Percentiles rank a stretch among this genome's conserved stretches.
These are phyloP conservation scores for Corinectria fuckeliana DNA, from an alignment of 2,329 filamentous ascomycete genomes.

Conservation along the genomic window DNA sequence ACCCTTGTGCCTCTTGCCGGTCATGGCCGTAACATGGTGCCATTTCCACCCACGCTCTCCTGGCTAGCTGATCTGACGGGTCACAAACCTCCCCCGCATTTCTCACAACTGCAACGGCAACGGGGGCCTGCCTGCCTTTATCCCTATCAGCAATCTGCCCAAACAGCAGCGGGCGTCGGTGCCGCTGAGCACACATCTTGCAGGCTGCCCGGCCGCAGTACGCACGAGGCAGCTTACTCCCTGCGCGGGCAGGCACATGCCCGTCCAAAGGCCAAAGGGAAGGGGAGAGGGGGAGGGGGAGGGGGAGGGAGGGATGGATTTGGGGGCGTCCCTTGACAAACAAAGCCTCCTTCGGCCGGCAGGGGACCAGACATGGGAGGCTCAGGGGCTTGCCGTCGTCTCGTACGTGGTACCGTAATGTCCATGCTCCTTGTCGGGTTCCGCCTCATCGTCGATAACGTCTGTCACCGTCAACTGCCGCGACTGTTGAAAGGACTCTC, in stretches of 20 bases:
- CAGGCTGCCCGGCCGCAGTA: slow-evolving; percentile 13
- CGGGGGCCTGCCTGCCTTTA: neutral
- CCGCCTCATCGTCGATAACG: slow-evolving; percentile 11
- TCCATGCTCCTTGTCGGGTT: slow-evolving; percentile 16
- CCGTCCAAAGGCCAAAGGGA: slow-evolving; percentile 14
- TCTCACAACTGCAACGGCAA: slow-evolving; percentile 16
- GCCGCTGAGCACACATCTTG: slow-evolving; percentile 24
- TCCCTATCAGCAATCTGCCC: slow-evolving; percentile 6
- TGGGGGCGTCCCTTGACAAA: slow-evolving; percentile 24
- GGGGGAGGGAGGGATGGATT: neutral
- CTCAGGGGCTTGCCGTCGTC: slow-evolving; percentile 19
- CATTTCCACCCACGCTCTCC: slow-evolving; percentile 26
- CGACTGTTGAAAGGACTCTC: slow-evolving; percentile 27
- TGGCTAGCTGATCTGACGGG: slow-evolving; percentile 33
- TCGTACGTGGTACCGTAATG: too few relatives aligned
- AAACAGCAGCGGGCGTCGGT: slow-evolving; percentile 19
- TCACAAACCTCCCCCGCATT: slow-evolving; percentile 38
- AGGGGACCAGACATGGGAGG: slow-evolving; percentile 13
- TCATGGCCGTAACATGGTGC: slow-evolving; percentile 29
- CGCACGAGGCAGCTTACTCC: slow-evolving; percentile 19
- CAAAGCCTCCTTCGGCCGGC: slow-evolving; percentile 16
- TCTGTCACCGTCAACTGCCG: slow-evolving; percentile 18
- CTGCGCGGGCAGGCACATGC: neutral
- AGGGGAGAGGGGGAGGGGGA: neutral
- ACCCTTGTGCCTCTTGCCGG: slow-evolving; percentile 3